These are phyloP conservation scores for Colletotrichum truncatum DNA, from an alignment of 2,329 filamentous ascomycete genomes.

Conservation along the genomic window DNA sequence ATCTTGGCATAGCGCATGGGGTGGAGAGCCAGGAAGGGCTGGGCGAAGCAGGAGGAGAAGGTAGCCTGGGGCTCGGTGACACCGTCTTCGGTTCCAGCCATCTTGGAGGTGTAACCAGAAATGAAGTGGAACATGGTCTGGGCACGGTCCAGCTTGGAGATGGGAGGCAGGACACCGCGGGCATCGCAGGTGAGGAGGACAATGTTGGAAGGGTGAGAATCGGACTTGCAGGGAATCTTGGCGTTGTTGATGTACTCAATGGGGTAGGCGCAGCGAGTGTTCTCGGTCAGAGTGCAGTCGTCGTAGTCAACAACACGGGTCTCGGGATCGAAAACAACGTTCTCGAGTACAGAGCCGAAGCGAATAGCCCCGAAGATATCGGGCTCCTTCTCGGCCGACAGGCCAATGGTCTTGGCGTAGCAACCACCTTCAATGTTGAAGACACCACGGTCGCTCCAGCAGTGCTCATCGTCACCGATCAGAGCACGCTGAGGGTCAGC, in stretches of 20 bases:
- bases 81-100: conserved; percentile 98
- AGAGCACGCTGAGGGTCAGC: conserved; percentile 95
- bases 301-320: conserved; percentile 96
- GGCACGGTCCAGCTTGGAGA: conserved; percentile 92
- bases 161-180: conserved; percentile 94
- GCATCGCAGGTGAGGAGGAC: conserved; percentile 97
- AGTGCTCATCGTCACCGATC: conserved; percentile 99
- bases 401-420: conserved; percentile 98
- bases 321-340: conserved; percentile 94
- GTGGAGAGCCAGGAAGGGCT: conserved; percentile 98
- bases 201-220: conserved; percentile 94
- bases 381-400: conserved; percentile 98
- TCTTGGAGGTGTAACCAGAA: conserved; percentile 99
- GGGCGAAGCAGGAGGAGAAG: conserved; percentile 99
- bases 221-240: conserved; percentile 94
- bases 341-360: conserved; percentile 97
- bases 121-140: conserved; percentile 99
- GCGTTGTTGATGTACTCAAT: conserved; percentile 99
- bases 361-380: conserved; percentile 97
- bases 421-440: conserved; percentile 99
- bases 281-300: conserved; percentile 93
- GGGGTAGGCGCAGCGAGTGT: conserved; percentile 97
- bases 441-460: conserved; percentile 95
- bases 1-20: conserved; percentile 99
- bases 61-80: conserved; percentile 97